Percentiles rank a stretch among this genome's conserved stretches.
These are phyloP conservation scores for Cenchrus fungigraminus DNA, from an alignment of 176 grass and related monocot species.

Conservation along the genomic window DNA sequence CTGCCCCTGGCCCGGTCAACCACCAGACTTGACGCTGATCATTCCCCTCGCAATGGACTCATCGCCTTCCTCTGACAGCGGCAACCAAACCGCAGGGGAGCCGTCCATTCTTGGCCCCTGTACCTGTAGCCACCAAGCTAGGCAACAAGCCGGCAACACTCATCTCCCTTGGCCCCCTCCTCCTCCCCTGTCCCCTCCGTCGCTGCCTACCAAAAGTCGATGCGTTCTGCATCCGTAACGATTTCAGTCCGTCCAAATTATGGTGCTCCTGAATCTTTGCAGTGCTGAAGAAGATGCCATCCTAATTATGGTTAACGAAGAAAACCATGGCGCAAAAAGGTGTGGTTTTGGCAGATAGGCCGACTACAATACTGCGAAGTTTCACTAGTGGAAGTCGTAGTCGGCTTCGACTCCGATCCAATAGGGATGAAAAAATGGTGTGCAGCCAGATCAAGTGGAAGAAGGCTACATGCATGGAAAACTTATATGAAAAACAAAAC, in stretches of 20 bases:
- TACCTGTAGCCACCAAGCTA: background rate
- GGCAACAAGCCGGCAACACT: background rate
- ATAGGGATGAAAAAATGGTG: background rate
- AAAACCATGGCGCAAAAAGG: background rate
- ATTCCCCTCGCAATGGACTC: background rate
- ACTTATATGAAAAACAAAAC: background rate
- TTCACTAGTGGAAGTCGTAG: slow-evolving; percentile 28
- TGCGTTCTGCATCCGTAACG: background rate
- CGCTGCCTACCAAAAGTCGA: background rate
- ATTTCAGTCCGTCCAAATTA: background rate
- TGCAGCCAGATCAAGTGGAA: background rate
- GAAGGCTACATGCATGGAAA: background rate
- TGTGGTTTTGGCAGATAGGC: background rate
- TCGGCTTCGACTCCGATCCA: background rate
- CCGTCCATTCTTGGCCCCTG: slow-evolving; percentile 2
- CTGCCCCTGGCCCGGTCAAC: background rate
- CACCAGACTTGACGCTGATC: background rate
- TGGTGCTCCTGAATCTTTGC: background rate
- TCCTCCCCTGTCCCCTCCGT: background rate
- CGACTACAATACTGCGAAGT: background rate
- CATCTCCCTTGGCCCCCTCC: background rate
- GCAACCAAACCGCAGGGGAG: background rate
- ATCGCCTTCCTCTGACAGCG: slow-evolving; percentile 7
- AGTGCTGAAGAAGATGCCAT: slow-evolving; percentile 38
- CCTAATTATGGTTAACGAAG: background rate